A percentile compares a stretch with the other conserved stretches of the same genome.
These are phyloP conservation scores for Aspergillus taichungensis DNA, from an alignment of 495 filamentous ascomycete genomes.

Conservation along the genomic window DNA sequence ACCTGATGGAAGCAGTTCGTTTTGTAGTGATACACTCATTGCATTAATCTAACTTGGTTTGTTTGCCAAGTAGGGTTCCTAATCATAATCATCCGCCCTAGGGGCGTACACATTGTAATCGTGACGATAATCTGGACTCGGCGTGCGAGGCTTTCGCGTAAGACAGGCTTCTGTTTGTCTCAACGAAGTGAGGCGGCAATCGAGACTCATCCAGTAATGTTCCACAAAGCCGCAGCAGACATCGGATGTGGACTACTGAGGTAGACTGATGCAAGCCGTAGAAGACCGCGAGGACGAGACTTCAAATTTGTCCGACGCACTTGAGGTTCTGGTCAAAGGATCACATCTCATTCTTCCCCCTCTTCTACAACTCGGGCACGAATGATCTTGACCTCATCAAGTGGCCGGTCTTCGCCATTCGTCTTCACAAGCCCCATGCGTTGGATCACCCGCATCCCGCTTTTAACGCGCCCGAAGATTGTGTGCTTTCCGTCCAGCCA, in stretches of 20 bases:
- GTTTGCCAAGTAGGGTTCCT: neutral
- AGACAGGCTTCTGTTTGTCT: no score
- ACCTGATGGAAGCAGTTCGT: slow-evolving; percentile 79
- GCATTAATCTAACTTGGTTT: slow-evolving; percentile 16
- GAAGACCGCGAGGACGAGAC: neutral
- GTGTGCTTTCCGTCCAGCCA: slow-evolving; percentile 98
- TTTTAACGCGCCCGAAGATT: slow-evolving; percentile 89
- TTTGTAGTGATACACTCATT: slow-evolving; percentile 45
- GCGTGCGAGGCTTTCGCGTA: no score
- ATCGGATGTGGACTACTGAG: no score
- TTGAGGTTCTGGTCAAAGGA: neutral
- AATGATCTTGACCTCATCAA: slow-evolving; percentile 76
- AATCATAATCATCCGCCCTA: neutral
- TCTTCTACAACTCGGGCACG: slow-evolving; percentile 57
- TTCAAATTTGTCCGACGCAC: no score
- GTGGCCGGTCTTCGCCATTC: slow-evolving; percentile 66
- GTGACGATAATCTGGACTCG: neutral
- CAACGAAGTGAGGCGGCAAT: no score
- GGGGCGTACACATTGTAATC: neutral
- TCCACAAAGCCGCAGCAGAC: no score
- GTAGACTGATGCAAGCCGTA: no score
- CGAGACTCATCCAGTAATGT: no score
- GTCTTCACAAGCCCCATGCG: slow-evolving; percentile 90
- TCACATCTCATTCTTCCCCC: slow-evolving; percentile 28
- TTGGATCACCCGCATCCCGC: slow-evolving; percentile 72